Percentiles rank a stretch among this genome's conserved stretches.
Evolutionary conservation across 2,329 filamentous ascomycete species (phyloP).

Genomic region (Cladosporium sp.): DNA sequence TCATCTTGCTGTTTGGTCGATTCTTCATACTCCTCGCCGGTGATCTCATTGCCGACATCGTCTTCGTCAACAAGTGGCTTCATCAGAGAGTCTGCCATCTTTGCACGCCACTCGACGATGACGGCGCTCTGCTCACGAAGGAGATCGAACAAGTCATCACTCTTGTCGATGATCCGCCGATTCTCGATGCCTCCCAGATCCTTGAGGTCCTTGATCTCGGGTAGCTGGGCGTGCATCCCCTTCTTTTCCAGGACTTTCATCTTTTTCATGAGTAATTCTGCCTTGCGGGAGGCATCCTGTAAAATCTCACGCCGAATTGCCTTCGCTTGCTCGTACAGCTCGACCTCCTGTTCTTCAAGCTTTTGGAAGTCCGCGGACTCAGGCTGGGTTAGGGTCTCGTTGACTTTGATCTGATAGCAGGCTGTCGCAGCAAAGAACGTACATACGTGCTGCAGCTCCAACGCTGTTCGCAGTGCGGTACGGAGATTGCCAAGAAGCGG

Average conservation of each 20-base stretch:
- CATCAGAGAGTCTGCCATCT: conserved; percentile 70
- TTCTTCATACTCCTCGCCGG: conserved; percentile 86
- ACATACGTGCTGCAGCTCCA: conserved; percentile 80
- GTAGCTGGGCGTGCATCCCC: conserved; percentile 58
- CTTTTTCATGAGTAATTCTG: conserved; percentile 63
- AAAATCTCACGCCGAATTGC: conserved; percentile 75
- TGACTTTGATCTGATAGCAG: conserved; percentile 78
- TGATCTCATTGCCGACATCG: conserved; percentile 66
- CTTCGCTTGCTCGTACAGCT: conserved; percentile 78
- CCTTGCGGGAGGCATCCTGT: conserved; percentile 58
- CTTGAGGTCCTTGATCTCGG: conserved; percentile 50
- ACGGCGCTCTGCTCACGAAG: conserved; percentile 73
- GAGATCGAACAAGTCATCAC: conserved; percentile 65
- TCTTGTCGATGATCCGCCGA: conserved; percentile 63
- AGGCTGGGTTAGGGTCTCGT: conserved; percentile 63
- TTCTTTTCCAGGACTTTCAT: conserved; percentile 50
- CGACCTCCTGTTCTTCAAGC: conserved; percentile 70
- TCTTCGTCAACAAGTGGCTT: conserved; percentile 83
- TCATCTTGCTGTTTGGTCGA: conserved; percentile 88
- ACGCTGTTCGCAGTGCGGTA: conserved; percentile 67
- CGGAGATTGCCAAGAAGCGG: conserved; percentile 43
- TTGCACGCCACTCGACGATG: conserved; percentile 73
- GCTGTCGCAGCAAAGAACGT: conserved; percentile 84
- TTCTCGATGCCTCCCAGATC: conserved; percentile 72
- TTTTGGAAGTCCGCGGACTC: conserved; percentile 67